Evolutionary conservation across 495 filamentous ascomycete species (phyloP), one percentile per base, ranked within the genome.

Genomic region (Penicillium paradoxum): DNA sequence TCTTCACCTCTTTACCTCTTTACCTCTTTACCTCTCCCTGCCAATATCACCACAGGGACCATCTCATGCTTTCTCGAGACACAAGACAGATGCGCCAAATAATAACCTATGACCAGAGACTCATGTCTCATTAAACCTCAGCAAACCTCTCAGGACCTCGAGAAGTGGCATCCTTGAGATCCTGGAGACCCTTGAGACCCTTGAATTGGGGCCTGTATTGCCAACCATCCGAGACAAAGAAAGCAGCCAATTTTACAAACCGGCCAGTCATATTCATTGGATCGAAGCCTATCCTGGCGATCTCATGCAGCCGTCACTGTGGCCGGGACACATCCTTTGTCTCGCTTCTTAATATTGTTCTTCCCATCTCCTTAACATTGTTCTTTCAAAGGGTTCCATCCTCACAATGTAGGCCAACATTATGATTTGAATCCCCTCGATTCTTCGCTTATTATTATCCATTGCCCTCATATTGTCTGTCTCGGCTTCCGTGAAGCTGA

Each of bases 281-380:
- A 25, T 42, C 19, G 4, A 42, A 25, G 45, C 13, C 17, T 25
- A 18, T 17, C 27, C 10, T 9, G 37, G 5, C 11, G 48, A 51
- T 51, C 38, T 51, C 11, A 27, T 50, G 47, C 48, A 41, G 47
- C 36, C 36, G 32, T 19, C 21, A 37, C 25, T 37, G 4, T 6
- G 14, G 7, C 34, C 14, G 27, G 3, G 34, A 15, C 14, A 17
- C 18, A 2, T 49, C 19, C 53, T 58, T 56, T 54, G 47, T 47
- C 36, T 32, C 30, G 45, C 44, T 11, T 25, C 55, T 60, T 59
- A 36, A 60, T 56, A 67, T 66, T 66, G 63, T 66, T 59, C 37
- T 49, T 32, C 44, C 38, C 49, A 45, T 22, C 49, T 10, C 17
- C 46, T 54, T 60, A 52, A 38, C 51, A 69, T 69, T 67, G 64